Percentiles rank a stretch among this genome's conserved stretches.
These are phyloP conservation scores for Glomus cerebriforme DNA, from an alignment of 192 early-diverging fungal species.

Conservation along the genomic window DNA sequence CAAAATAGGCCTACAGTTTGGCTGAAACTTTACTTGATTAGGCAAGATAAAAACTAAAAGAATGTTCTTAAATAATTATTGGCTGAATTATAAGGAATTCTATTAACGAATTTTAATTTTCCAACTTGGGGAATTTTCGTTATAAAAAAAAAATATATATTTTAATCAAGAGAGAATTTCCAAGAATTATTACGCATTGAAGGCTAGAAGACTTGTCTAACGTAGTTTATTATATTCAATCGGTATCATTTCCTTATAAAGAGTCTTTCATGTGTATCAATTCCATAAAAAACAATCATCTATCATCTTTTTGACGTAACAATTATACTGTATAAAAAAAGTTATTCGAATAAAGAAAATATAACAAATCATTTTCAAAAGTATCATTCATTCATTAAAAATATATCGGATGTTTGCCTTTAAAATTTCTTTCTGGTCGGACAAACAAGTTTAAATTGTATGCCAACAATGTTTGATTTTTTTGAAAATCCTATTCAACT, in stretches of 20 bases:
- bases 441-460: not conserved
- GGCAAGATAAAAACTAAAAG: not conserved
- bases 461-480: not conserved
- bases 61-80: not conserved
- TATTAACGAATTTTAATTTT: not conserved
- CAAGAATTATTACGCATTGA: not conserved
- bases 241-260: not conserved
- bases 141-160: not conserved
- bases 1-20: not conserved
- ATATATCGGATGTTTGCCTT: not conserved
- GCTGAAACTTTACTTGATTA: not conserved
- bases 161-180: not conserved
- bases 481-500: not conserved
- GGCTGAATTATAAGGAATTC: not conserved
- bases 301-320: not conserved
- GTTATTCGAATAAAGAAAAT: no score
- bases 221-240: not conserved
- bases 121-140: not conserved
- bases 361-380: no score
- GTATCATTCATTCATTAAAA: not conserved
- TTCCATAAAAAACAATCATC: not conserved
- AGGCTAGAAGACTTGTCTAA: not conserved
- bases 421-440: not conserved
- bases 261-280: not conserved
- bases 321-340: no score